Conservation (phyloP, 306 rosid genomes). For the Begonia masoniana region DNA sequence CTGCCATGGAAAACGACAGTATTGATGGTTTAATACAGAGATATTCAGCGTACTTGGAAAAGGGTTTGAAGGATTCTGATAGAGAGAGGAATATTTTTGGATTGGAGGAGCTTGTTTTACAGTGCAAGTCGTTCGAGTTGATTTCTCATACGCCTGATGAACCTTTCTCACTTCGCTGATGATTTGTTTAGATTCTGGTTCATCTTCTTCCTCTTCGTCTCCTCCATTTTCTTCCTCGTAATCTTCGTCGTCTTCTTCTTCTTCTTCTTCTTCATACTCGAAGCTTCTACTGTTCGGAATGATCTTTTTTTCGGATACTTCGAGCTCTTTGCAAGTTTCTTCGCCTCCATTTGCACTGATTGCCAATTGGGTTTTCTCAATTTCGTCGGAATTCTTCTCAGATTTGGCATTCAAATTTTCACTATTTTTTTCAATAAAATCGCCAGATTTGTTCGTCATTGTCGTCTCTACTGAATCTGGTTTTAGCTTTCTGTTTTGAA, state of each 20-base stretch:
- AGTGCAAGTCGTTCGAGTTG: background rate
- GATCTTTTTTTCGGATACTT: slow-evolving; percentile 38
- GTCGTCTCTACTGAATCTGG: slow-evolving; percentile 22
- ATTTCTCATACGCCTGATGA: slow-evolving; percentile 15
- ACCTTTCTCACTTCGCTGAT: slow-evolving; percentile 25
- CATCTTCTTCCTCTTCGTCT: slow-evolving; percentile 17
- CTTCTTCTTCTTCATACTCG: slow-evolving; percentile 11
- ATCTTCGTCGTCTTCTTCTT: slow-evolving; percentile 9
- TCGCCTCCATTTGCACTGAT: slow-evolving; percentile 13
- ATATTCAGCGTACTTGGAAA: slow-evolving; percentile 5
- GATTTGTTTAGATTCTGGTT: slow-evolving; percentile 9
- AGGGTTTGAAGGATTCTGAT: background rate
- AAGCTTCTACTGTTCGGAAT: slow-evolving; percentile 14
- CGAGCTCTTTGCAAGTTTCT: slow-evolving; percentile 42
- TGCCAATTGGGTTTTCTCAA: slow-evolving; percentile 30
- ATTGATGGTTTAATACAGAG: background rate
- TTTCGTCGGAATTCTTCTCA: slow-evolving; percentile 12
- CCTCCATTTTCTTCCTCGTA: slow-evolving; percentile 12
- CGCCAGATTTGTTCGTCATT: background rate
- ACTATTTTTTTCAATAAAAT: background rate
- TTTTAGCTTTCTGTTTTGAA: slow-evolving; percentile 37
- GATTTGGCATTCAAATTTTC: too few relatives aligned
- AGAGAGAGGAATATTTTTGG: slow-evolving; percentile 4
- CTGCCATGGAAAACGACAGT: background rate
- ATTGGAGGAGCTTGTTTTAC: slow-evolving; percentile 27